A percentile compares a stretch with the other conserved stretches of the same genome.
Conservation (phyloP, 163 green algal genomes). For the Chlamydomonas reinhardtii region DNA sequence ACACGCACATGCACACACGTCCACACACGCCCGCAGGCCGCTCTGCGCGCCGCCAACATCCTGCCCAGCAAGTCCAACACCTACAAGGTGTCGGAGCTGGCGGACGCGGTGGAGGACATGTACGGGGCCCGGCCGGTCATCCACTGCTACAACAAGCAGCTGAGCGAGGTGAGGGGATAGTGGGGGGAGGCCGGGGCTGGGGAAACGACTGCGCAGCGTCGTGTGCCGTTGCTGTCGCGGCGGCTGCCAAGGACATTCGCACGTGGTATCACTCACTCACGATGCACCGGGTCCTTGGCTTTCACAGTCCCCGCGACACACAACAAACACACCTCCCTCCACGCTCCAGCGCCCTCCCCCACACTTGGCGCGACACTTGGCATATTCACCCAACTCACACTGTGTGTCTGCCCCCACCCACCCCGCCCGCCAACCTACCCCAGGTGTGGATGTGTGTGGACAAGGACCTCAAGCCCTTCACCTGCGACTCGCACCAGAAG, state of each 20-base stretch:
- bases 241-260: too few relatives aligned
- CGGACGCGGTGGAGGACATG: slow-evolving; percentile 55
- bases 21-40: slow-evolving; percentile 50
- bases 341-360: background rate
- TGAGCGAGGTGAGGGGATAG: slow-evolving; percentile 66
- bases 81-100: slow-evolving; percentile 52
- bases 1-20: too few relatives aligned
- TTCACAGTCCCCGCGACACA: too few relatives aligned
- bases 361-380: too few relatives aligned
- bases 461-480: slow-evolving; percentile 63
- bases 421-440: background rate
- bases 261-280: too few relatives aligned
- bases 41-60: slow-evolving; percentile 56
- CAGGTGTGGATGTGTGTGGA: slow-evolving; percentile 78
- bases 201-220: too few relatives aligned
- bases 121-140: slow-evolving; percentile 65
- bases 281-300: too few relatives aligned
- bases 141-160: slow-evolving; percentile 59
- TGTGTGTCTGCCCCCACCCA: background rate
- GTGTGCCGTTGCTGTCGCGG: too few relatives aligned
- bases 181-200: background rate
- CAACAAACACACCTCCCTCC: too few relatives aligned
- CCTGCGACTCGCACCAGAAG: slow-evolving; percentile 46
- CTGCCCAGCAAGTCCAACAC: slow-evolving; percentile 11
- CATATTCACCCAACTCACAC: too few relatives aligned